Percentiles rank a stretch among this genome's conserved stretches.
Conservation (phyloP, 345 rosid genomes). For the Rhodamnia rubescens region DNA sequence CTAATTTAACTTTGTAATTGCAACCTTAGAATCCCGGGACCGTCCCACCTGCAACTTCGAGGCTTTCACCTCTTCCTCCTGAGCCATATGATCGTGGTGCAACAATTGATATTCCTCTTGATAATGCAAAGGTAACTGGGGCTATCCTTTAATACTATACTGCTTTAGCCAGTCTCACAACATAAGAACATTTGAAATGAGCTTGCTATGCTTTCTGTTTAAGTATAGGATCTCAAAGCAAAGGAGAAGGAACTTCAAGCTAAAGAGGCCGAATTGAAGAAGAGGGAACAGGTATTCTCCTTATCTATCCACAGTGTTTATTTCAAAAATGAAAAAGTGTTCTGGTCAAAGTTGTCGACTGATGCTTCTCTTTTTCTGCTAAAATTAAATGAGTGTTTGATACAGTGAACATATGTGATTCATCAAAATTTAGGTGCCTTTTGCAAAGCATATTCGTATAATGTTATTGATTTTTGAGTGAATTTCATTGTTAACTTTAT, state of each 20-base stretch:
- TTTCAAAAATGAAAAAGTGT: background rate
- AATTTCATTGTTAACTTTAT: background rate
- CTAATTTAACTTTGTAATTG: background rate
- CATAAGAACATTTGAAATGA: background rate
- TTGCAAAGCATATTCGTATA: background rate
- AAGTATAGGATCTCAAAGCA: slow-evolving; percentile 60
- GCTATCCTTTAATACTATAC: background rate
- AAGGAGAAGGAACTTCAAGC: slow-evolving; percentile 93
- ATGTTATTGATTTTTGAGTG: background rate
- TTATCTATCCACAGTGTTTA: background rate
- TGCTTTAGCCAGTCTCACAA: background rate
- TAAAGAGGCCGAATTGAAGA: slow-evolving; percentile 83
- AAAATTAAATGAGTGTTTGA: background rate
- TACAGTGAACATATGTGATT: background rate
- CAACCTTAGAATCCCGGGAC: slow-evolving; percentile 59
- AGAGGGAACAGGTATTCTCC: slow-evolving; percentile 61
- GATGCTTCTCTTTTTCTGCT: background rate
- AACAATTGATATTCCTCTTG: slow-evolving; percentile 78
- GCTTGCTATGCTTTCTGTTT: background rate
- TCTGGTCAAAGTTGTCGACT: background rate
- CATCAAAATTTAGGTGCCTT: background rate
- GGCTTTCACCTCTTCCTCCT: slow-evolving; percentile 86
- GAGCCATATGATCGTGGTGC: slow-evolving; percentile 90
- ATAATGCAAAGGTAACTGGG: slow-evolving; percentile 43
- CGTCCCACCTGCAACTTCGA: slow-evolving; percentile 65